phyloP scores from a whole-genome alignment of 768 basidiomycete species.

The Clathrus columnatus region DNA sequence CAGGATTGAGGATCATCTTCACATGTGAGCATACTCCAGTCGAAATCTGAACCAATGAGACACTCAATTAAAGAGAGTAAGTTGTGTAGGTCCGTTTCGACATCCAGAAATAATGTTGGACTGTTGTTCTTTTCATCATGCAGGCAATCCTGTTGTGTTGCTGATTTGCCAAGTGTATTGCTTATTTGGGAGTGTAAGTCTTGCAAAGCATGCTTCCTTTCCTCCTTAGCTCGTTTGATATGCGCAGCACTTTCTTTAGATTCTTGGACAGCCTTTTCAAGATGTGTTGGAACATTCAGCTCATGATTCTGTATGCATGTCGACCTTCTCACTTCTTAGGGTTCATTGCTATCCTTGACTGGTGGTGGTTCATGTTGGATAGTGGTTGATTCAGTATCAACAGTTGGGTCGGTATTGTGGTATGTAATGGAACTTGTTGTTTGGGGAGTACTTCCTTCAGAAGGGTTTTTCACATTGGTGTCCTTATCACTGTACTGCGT shows the following conservation, averaged over 20 bases:
- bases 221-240: background rate
- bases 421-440: background rate
- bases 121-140: too few species aligned
- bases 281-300: background rate
- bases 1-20: conserved; percentile 16
- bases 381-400: conserved; percentile 1
- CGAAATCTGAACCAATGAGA: conserved; percentile 9
- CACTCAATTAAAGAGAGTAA: conserved; percentile 1
- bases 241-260: background rate
- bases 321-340: background rate
- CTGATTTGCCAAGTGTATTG: too few species aligned
- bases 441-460: background rate
- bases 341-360: background rate
- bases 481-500: too few species aligned
- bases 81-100: background rate
- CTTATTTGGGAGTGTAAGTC: too few species aligned
- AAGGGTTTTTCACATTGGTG: too few species aligned
- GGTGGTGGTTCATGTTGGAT: background rate
- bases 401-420: background rate
- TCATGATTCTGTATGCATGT: background rate
- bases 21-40: conserved; percentile 14
- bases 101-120: too few species aligned
- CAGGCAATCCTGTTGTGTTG: too few species aligned
- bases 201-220: background rate
- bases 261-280: background rate